Percentiles rank a stretch among this genome's conserved stretches.
These are phyloP conservation scores for Teunomyces kruisii DNA, from an alignment of 805 yeast genomes.

Conservation along the genomic window DNA sequence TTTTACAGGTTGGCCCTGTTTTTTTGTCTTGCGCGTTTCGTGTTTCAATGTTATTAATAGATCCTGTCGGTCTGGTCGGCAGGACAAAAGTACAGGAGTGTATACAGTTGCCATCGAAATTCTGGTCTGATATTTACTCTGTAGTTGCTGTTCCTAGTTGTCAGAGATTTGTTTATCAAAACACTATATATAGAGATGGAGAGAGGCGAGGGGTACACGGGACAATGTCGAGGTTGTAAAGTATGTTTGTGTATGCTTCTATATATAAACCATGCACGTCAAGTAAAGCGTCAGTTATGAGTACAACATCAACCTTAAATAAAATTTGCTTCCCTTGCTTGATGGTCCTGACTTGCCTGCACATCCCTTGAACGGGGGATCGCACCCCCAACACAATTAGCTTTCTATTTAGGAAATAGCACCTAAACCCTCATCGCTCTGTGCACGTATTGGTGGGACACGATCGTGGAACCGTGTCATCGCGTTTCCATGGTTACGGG, in stretches of 20 bases:
- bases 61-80: conserved; percentile 3
- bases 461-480: background rate
- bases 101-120: too few species aligned
- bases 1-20: conserved; percentile 1
- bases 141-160: too few species aligned
- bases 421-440: background rate
- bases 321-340: background rate
- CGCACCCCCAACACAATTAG: conserved; percentile 1
- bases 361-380: background rate
- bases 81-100: background rate
- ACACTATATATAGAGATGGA: too few species aligned
- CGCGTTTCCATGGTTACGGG: too few species aligned
- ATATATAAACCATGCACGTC: too few species aligned
- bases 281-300: too few species aligned
- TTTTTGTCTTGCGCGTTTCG: conserved; percentile 2
- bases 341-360: background rate
- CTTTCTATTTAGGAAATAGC: conserved; percentile 3
- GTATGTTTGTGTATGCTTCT: too few species aligned
- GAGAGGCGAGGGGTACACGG: too few species aligned
- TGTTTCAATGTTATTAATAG: conserved; percentile 5
- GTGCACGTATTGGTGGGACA: background rate
- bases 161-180: too few species aligned
- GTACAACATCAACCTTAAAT: too few species aligned
- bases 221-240: too few species aligned
- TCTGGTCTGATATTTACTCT: too few species aligned